These are phyloP conservation scores for Lactarius sp. DNA, from an alignment of 768 basidiomycete genomes.

Conservation along the genomic window DNA sequence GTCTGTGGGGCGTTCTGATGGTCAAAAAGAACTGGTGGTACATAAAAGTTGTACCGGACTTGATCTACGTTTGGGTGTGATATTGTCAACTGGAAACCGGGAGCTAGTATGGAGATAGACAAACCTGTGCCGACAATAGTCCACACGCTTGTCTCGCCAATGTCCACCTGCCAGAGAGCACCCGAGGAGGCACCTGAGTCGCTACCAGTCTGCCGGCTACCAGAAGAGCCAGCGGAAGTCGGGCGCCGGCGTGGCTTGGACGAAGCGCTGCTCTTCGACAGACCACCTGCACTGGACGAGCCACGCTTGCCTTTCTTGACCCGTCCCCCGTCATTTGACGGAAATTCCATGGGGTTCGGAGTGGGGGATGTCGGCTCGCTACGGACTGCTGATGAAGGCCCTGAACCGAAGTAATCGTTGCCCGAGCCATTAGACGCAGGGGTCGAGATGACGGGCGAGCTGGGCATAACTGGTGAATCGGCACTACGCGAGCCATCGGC, in stretches of 20 bases:
- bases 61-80: constrained; percentile 49
- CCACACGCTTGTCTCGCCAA: constrained; percentile 92
- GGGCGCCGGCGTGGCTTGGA: constrained; percentile 64
- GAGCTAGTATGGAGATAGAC: constrained; percentile 29
- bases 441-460: constrained; percentile 65
- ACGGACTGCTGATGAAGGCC: constrained; percentile 36
- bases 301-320: constrained; percentile 78
- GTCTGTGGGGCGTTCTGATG: constrained; percentile 67
- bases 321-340: constrained; percentile 77
- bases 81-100: constrained; percentile 11
- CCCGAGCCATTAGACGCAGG: constrained; percentile 47
- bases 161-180: constrained; percentile 84
- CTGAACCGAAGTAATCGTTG: constrained; percentile 61
- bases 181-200: constrained; percentile 70
- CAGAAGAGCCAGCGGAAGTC: constrained; percentile 53
- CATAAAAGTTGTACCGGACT: constrained; percentile 90
- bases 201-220: constrained; percentile 56
- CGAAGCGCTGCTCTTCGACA: constrained; percentile 47
- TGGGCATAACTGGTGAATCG: constrained; percentile 49
- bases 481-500: constrained; percentile 38
- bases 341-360: constrained; percentile 55
- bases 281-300: constrained; percentile 64
- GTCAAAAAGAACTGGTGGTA: constrained; percentile 80
- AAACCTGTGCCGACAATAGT: constrained; percentile 89
- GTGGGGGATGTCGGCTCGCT: constrained; percentile 65